Percentiles rank a stretch among this genome's conserved stretches.
These are phyloP conservation scores for Flaveria trinervia DNA, from an alignment of 129 eudicot genomes.

Conservation along the genomic window DNA sequence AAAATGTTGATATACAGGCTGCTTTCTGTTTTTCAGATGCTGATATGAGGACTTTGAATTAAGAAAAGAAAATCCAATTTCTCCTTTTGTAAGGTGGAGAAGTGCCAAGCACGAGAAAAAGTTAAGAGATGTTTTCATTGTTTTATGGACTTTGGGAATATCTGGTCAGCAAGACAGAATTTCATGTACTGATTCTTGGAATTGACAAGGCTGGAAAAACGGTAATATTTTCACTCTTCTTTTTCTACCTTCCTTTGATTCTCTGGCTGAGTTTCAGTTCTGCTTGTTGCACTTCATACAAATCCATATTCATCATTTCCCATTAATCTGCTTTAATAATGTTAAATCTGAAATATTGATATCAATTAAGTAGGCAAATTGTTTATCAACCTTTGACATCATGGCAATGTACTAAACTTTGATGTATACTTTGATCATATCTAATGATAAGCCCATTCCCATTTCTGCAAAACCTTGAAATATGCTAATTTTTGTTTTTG, in stretches of 20 bases:
- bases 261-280: conserved; percentile 7
- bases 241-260: conserved; percentile 11
- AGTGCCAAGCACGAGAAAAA: conserved; percentile 21
- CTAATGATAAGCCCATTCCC: not conserved
- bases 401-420: not conserved
- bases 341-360: conserved; percentile 2
- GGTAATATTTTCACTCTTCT: conserved; percentile 44
- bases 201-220: conserved; percentile 99
- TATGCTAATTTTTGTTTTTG: conserved; percentile 12
- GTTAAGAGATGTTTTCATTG: conserved; percentile 83
- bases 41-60: conserved; percentile 38
- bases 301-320: conserved; percentile 14
- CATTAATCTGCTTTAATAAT: not conserved
- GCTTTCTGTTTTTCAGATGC: conserved; percentile 40
- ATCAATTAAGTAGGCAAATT: conserved; percentile 10
- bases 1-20: conserved; percentile 11
- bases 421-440: conserved; percentile 15
- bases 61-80: conserved; percentile 25
- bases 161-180: conserved; percentile 92
- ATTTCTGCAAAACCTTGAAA: not conserved
- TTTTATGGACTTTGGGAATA: conserved; percentile 93
- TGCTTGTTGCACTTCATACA: not conserved
- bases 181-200: conserved; percentile 96
- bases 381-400: conserved; percentile 1
- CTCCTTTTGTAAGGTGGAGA: conserved; percentile 32